Evolutionary conservation across 768 basidiomycete genomes (phyloP), one percentile per base, ranked within the genome.

Genomic region (Boletus huronensis): DNA sequence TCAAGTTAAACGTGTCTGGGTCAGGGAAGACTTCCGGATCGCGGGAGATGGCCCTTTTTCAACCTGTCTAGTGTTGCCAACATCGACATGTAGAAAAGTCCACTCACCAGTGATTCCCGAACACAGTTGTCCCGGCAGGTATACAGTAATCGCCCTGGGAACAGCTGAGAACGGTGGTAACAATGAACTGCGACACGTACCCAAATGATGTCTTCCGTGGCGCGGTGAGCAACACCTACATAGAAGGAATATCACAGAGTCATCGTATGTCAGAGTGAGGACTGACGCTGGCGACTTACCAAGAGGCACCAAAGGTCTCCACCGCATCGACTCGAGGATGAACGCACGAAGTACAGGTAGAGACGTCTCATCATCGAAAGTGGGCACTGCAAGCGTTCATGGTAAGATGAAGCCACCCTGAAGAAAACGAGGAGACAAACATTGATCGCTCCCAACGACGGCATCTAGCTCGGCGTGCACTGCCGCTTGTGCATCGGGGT

Each of bases 401-500:
- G 10, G 9, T 35, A 3, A 40, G 28, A 36, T 3, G 10, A 13
- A 16, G 7, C 5, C 11, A 8, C 7, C 7, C 16, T 26, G 9
- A 38, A 31, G 26, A 6, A 41, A 21, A 23, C 32, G 3, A 14
- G 35, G n/a, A 25, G 14, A 51, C 48, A 21, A 28, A 58, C 65
- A 31, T 38, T 55, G 53, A 34, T 48, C 72, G 3, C 67, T 59
- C 0, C 81, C 82, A 25, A 82, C 61, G 5, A 83, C 73, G 3
- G 52, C 46, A 52, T 83, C 82, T 2, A 85, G 65, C 54, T 85
- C 79, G 23, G 75, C 74, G 44, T 82, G 80, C 1, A 82, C 78
- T n/a, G 59, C 67, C 3, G 62, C 66, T 42, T 83, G 81, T 1
- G 79, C 73, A 23, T 76, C 73, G 0, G 82, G 81, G 55, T 77